Conservation (phyloP, 768 basidiomycete genomes). For the Lactarius tabidus region DNA sequence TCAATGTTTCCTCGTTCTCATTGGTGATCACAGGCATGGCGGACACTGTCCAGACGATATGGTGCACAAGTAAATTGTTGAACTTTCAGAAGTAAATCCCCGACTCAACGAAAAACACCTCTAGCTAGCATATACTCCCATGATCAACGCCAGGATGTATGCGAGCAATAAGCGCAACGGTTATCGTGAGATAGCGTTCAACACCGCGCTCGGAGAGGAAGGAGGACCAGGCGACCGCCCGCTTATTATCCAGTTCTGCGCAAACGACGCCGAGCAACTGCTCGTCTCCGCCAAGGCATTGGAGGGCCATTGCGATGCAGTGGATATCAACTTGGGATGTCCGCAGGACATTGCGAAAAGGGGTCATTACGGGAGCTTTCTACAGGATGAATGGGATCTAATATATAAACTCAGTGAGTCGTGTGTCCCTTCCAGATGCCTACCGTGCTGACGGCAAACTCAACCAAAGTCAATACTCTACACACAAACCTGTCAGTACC, state of each 20-base stretch:
- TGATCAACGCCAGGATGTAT: conserved; percentile 96
- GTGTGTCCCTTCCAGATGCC: background rate
- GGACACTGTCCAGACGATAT: conserved; percentile 75
- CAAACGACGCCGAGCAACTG: conserved; percentile 78
- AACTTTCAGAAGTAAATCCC: conserved; percentile 4
- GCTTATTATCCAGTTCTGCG: conserved; percentile 90
- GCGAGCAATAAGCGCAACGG: conserved; percentile 46
- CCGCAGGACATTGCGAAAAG: conserved; percentile 92
- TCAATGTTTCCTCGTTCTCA: background rate
- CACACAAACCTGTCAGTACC: conserved; percentile 85
- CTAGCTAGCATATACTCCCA: conserved; percentile 90
- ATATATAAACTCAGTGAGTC: conserved; percentile 72
- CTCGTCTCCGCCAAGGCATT: conserved; percentile 74
- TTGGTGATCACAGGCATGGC: conserved; percentile 66
- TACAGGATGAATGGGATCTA: conserved; percentile 94
- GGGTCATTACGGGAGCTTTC: conserved; percentile 84
- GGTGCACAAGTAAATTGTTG: conserved; percentile 62
- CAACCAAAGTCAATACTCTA: conserved; percentile 70
- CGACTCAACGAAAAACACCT: conserved; percentile 22
- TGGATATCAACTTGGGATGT: conserved; percentile 92
- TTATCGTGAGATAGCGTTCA: conserved; percentile 63
- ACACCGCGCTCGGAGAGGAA: conserved; percentile 73
- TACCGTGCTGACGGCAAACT: background rate
- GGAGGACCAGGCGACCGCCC: conserved; percentile 77
- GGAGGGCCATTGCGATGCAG: conserved; percentile 80